Conservation (phyloP, 441 rosid genomes). For the Manihot esculenta region DNA sequence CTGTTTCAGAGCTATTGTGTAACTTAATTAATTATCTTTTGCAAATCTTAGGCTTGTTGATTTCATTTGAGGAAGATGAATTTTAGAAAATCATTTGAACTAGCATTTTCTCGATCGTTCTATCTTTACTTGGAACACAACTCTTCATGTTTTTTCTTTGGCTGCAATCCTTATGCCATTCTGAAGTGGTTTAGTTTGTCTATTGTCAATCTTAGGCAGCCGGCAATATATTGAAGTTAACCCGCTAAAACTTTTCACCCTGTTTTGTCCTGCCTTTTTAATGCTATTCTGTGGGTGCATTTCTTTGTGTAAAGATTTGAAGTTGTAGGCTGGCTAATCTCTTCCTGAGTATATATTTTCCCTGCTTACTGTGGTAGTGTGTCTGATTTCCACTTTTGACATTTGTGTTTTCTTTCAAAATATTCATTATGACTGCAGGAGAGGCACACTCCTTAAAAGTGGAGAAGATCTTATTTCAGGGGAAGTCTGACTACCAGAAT, state of each 20-base stretch:
- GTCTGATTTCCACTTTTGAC: background rate
- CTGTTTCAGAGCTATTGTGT: background rate
- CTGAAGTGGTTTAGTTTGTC: background rate
- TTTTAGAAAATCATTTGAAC: background rate
- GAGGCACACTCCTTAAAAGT: conserved; percentile 98
- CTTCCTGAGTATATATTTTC: background rate
- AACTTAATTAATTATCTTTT: background rate
- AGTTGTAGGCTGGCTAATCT: background rate
- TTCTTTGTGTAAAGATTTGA: background rate
- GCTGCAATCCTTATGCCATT: background rate
- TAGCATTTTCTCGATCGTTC: background rate
- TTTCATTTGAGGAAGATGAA: background rate
- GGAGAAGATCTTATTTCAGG: conserved; percentile 83
- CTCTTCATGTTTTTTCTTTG: background rate
- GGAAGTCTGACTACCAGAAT: conserved; percentile 91
- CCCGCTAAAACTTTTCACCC: background rate
- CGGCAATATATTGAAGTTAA: background rate
- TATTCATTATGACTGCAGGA: conserved; percentile 45
- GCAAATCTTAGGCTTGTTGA: background rate
- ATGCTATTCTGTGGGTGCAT: background rate
- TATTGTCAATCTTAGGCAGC: background rate
- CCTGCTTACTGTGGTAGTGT: background rate
- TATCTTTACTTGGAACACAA: background rate
- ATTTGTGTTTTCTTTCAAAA: background rate
- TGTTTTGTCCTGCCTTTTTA: background rate